Evolutionary conservation across 106 monocot genomes (phyloP).

Genomic region (Triglochin maritima): DNA sequence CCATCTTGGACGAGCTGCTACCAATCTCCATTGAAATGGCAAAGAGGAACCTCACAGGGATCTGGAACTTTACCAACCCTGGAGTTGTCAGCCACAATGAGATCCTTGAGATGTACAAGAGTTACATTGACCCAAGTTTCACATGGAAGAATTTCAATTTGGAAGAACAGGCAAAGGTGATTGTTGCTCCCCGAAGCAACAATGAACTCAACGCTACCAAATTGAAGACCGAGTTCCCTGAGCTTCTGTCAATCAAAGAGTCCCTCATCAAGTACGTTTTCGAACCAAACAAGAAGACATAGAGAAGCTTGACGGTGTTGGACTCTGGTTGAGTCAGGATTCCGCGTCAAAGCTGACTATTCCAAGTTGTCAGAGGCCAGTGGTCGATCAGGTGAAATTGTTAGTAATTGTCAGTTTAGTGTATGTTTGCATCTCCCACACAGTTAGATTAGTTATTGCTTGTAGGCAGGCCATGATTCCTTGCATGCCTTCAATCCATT

Average conservation of each 20-base stretch:
- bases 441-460: too few species aligned
- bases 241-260: conserved; percentile 22
- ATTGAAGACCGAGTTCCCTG: conserved; percentile 15
- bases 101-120: conserved; percentile 20
- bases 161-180: conserved; percentile 15
- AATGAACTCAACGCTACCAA: conserved; percentile 17
- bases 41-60: conserved; percentile 15
- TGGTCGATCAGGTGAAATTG: too few species aligned
- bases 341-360: too few species aligned
- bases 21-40: conserved; percentile 25
- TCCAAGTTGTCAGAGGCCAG: too few species aligned
- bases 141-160: conserved; percentile 20
- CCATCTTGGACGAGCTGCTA: conserved; percentile 19
- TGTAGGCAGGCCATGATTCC: too few species aligned
- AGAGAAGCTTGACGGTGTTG: background rate
- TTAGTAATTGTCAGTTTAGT: too few species aligned
- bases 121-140: conserved; percentile 10
- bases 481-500: too few species aligned
- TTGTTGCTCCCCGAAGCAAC: conserved; percentile 19
- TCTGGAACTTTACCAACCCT: conserved; percentile 25
- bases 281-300: conserved; percentile 13
- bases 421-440: too few species aligned
- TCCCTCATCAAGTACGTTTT: conserved; percentile 14
- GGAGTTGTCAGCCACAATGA: conserved; percentile 25
- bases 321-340: background rate